Evolutionary conservation across 345 rosid species (phyloP).

Genomic region (Orychophragmus violaceus): DNA sequence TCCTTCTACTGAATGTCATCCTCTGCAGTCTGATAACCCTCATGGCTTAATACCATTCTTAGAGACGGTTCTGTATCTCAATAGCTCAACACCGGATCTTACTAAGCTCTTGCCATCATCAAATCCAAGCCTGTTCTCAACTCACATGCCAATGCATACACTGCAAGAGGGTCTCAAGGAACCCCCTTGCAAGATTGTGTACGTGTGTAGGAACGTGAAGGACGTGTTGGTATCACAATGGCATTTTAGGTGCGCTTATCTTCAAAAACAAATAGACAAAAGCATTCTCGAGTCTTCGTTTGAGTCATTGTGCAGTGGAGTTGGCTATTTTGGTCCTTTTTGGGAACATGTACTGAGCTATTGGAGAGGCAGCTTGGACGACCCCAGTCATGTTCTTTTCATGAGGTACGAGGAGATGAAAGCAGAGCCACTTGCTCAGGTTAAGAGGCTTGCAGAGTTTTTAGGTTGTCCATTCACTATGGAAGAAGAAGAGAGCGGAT

Average conservation of each 20-base stretch:
- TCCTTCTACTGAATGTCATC: slow-evolving; percentile 16
- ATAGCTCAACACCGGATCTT: slow-evolving; percentile 19
- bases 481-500: slow-evolving; percentile 33
- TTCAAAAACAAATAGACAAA: background rate
- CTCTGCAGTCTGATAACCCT: slow-evolving; percentile 39
- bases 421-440: slow-evolving; percentile 21
- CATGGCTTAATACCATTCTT: slow-evolving; percentile 49
- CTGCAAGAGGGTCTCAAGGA: background rate
- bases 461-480: slow-evolving; percentile 35
- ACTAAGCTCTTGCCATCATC: background rate
- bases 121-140: slow-evolving; percentile 39
- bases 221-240: slow-evolving; percentile 48
- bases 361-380: too few relatives aligned
- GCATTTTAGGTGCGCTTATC: slow-evolving; percentile 38
- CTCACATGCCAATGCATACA: slow-evolving; percentile 35
- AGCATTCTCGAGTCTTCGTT: slow-evolving; percentile 29
- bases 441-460: slow-evolving; percentile 37
- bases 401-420: too few relatives aligned
- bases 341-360: too few relatives aligned
- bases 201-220: slow-evolving; percentile 44
- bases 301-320: slow-evolving; percentile 37
- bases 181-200: slow-evolving; percentile 45
- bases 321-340: slow-evolving; percentile 35
- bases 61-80: slow-evolving; percentile 12
- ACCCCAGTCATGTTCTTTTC: too few relatives aligned